Evolutionary conservation across 2,329 filamentous ascomycete genomes (phyloP).

Genomic region (Aspergillus tanneri): DNA sequence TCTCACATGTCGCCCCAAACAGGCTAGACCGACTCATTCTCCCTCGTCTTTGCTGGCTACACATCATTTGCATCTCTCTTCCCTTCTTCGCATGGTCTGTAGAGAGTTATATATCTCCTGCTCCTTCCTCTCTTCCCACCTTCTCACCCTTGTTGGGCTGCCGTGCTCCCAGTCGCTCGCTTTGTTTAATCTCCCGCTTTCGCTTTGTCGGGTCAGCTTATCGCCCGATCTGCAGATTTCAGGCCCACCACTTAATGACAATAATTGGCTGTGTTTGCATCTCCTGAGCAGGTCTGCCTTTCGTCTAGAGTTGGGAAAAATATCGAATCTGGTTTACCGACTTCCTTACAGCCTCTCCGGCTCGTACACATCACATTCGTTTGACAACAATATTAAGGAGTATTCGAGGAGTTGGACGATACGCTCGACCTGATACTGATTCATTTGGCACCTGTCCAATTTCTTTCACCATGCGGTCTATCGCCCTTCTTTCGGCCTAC

Average conservation of each 20-base stretch:
- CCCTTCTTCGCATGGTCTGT: constrained; percentile 6
- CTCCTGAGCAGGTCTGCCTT: not conserved
- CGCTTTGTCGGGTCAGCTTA: constrained; percentile 14
- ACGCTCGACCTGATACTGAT: not conserved
- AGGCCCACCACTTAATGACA: constrained; percentile 15
- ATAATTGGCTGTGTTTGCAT: constrained; percentile 4
- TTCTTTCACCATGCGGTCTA: constrained; percentile 33
- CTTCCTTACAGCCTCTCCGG: too few relatives aligned
- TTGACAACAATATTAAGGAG: not conserved
- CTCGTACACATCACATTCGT: constrained; percentile 10
- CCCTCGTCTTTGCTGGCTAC: constrained; percentile 13
- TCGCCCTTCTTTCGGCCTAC: constrained; percentile 31
- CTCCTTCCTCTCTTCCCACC: constrained; percentile 7
- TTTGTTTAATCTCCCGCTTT: constrained; percentile 24
- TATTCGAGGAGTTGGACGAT: not conserved
- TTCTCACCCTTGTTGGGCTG: constrained; percentile 2
- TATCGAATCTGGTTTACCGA: too few relatives aligned
- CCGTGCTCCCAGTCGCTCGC: constrained; percentile 20
- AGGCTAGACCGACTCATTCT: constrained; percentile 16
- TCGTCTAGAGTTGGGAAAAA: not conserved
- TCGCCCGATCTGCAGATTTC: constrained; percentile 24
- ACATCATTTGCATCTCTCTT: constrained; percentile 9
- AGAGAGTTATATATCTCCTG: too few relatives aligned
- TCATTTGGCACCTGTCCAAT: not conserved
- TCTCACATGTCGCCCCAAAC: constrained; percentile 20